Evolutionary conservation across 164 flowering plant genomes (phyloP).

Genomic region (Nymphaea thermarum): DNA sequence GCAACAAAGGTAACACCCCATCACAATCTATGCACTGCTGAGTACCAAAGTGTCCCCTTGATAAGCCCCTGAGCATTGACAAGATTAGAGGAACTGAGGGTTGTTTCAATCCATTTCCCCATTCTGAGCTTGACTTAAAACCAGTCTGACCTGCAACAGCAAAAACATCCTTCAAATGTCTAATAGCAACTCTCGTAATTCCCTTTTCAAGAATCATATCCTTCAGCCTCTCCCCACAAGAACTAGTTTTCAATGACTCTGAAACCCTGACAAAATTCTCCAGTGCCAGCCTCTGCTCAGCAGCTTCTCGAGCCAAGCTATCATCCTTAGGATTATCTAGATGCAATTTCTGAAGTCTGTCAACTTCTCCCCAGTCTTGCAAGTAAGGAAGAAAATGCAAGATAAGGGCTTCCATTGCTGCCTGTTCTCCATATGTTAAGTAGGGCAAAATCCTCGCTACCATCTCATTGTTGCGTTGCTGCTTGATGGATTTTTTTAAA

Average conservation of each 20-base stretch:
- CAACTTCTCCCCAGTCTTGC: conserved; percentile 76
- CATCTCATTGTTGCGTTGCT: conserved; percentile 98
- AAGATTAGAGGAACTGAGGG: conserved; percentile 86
- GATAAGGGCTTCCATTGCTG: conserved; percentile 95
- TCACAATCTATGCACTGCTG: conserved; percentile 79
- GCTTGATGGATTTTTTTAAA: conserved; percentile 83
- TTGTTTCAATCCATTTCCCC: conserved; percentile 62
- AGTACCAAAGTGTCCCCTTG: conserved; percentile 87
- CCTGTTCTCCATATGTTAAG: conserved; percentile 92
- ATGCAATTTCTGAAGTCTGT: conserved; percentile 55
- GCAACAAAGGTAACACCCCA: conserved; percentile 78
- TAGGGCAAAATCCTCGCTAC: conserved; percentile 97
- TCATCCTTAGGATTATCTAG: conserved; percentile 74
- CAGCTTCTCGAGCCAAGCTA: conserved; percentile 52
- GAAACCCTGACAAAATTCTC: conserved; percentile 97
- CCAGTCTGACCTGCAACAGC: conserved; percentile 66
- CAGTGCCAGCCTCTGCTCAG: conserved; percentile 60
- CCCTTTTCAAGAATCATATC: conserved; percentile 90
- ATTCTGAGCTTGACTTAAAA: conserved; percentile 60
- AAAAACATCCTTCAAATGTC: conserved; percentile 66
- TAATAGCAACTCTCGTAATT: conserved; percentile 62
- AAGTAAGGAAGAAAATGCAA: conserved; percentile 86
- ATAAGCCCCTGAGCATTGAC: conserved; percentile 92
- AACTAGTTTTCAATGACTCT: conserved; percentile 94
- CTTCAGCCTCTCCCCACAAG: conserved; percentile 89